A percentile compares a stretch with the other conserved stretches of the same genome.
Conservation (phyloP, 371 early-diverging fungal genomes). For the Syncephalastrum contaminatum region DNA sequence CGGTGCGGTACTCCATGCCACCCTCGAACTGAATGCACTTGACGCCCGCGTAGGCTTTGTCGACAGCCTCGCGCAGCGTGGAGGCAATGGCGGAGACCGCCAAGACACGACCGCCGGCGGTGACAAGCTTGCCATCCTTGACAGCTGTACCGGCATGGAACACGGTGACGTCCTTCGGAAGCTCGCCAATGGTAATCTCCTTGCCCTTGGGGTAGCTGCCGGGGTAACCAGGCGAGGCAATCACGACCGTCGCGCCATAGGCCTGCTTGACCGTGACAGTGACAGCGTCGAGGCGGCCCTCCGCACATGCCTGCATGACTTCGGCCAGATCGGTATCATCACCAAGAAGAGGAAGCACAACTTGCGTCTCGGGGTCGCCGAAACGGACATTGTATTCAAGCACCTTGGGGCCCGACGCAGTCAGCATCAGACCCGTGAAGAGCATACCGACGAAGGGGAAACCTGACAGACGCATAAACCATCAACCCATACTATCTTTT, state of each 20-base stretch:
- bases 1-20: slow-evolving; percentile 81
- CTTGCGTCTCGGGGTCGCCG: slow-evolving; percentile 98
- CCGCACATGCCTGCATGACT: slow-evolving; percentile 83
- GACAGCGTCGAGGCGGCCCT: slow-evolving; percentile 91
- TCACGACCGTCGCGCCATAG: slow-evolving; percentile 88
- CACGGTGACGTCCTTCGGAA: slow-evolving; percentile 58
- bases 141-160: slow-evolving; percentile 93
- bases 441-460: slow-evolving; percentile 96
- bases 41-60: slow-evolving; percentile 73
- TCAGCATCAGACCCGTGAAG: slow-evolving; percentile 96
- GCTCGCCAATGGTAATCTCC: slow-evolving; percentile 62
- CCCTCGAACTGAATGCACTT: slow-evolving; percentile 72
- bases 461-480: slow-evolving; percentile 29
- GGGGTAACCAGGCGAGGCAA: slow-evolving; percentile 94
- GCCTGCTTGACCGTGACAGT: slow-evolving; percentile 68
- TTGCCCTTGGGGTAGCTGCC: slow-evolving; percentile 82
- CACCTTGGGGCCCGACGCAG: slow-evolving; percentile 84
- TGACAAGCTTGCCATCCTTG: slow-evolving; percentile 61
- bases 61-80: slow-evolving; percentile 74
- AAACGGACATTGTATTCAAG: slow-evolving; percentile 97
- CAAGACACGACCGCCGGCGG: slow-evolving; percentile 95
- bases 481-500: no score
- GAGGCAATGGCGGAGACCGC: slow-evolving; percentile 83
- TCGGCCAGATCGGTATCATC: slow-evolving; percentile 85
- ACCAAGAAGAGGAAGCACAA: slow-evolving; percentile 86